Percentiles rank a stretch among this genome's conserved stretches.
Evolutionary conservation across 192 early-diverging fungal genomes (phyloP).

Genomic region (Gonapodya sp.): DNA sequence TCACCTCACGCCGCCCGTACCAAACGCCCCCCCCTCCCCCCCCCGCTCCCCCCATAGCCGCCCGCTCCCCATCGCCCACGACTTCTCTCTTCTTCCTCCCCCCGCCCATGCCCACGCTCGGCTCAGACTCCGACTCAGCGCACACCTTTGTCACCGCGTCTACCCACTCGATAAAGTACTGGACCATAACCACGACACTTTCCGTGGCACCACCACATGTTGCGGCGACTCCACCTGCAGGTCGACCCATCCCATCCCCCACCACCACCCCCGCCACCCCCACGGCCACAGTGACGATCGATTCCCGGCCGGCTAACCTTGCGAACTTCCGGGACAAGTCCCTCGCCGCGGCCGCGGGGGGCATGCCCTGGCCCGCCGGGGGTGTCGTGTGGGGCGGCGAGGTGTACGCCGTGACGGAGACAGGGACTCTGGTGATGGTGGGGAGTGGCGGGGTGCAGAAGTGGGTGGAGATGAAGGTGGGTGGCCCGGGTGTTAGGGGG

Average conservation of each 20-base stretch:
- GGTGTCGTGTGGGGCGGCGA: slow-evolving; percentile 31
- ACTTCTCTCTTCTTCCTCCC: slow-evolving; percentile 3
- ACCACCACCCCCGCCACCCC: too few species aligned
- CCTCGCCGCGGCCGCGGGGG: slow-evolving; percentile 54
- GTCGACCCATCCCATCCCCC: too few species aligned
- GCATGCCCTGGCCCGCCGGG: too few species aligned
- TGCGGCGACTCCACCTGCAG: too few species aligned
- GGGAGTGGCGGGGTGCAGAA: slow-evolving; percentile 56
- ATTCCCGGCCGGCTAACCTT: slow-evolving; percentile 58
- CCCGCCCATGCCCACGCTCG: neutral
- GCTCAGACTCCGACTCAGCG: slow-evolving; percentile 40
- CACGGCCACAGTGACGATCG: too few species aligned
- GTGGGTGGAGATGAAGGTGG: slow-evolving; percentile 72
- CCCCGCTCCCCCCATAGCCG: neutral
- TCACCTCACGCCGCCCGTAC: too few species aligned
- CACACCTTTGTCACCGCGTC: slow-evolving; percentile 20
- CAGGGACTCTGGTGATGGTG: slow-evolving; percentile 57
- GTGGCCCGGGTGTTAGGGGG: too few species aligned
- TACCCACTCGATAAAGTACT: neutral
- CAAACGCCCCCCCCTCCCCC: too few species aligned
- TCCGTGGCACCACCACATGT: too few species aligned
- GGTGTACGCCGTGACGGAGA: slow-evolving; percentile 60
- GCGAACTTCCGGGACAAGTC: slow-evolving; percentile 55
- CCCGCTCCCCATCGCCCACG: neutral
- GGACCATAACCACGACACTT: too few species aligned